Evolutionary conservation across 1,284 basidiomycete genomes (phyloP), one percentile per base, ranked within the genome.

Genomic region (Rhodotorula sp.): DNA sequence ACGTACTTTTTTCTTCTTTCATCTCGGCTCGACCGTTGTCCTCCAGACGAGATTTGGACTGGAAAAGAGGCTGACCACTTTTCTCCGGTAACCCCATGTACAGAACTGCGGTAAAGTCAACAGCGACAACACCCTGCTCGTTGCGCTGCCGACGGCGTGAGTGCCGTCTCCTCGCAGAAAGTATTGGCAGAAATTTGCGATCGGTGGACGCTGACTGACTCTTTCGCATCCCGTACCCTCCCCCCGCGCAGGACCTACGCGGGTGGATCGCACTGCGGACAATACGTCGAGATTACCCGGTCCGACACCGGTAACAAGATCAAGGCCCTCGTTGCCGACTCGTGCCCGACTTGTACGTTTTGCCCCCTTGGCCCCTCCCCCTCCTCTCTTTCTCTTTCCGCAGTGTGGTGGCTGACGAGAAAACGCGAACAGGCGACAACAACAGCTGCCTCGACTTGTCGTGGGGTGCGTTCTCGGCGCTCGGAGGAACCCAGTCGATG

Each of bases 341-440:
- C 59, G 31, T 71, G 70, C 65, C 69, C 66, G 23, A 71, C 72
- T 45, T 72, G 70, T 28, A 50, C 15, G 26, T 57, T 3, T 3
- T 28, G 3, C 2, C 28, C 28, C 28, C 28, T 3, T 28, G 3
- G 3, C 28, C 28, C 28, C 3, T 26, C 31, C 43, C 10, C 8
- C 6, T 38, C 8, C 34, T 38, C 34, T 7, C 15, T 47, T 60
- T 1, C 47, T 16, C 5, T 28, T 18, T n/a, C 4, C 52, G 12
- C 28, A 28, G 28, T 28, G 28, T 28, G 28, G 28, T 28, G 28
- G 3, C 28, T 28, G 28, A 28, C n/a, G 16, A 38, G n/a, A n/a
- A n/a, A n/a, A n/a, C n/a, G n/a, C n/a, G n/a, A 43, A 43, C 38
- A 43, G 38, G 38, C 12, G 2, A 43, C 21, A 63, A 63, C 28